phyloP scores from a whole-genome alignment of 352 stramenopile species.

The Globisporangium takayamanum region DNA sequence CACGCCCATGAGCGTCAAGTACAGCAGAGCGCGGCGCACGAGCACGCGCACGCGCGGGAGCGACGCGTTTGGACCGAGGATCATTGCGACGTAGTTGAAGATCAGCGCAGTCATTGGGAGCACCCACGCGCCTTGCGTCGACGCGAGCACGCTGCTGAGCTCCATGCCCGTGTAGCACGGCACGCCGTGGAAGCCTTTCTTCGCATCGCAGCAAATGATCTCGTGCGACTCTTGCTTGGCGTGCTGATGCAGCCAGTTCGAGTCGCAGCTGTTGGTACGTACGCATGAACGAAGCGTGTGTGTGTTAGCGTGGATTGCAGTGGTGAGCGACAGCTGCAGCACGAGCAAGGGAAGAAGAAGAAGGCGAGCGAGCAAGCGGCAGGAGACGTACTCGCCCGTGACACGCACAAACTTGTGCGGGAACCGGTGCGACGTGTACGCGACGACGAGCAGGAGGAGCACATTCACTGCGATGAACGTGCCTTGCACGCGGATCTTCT shows the following conservation, averaged over 20 bases:
- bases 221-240: constrained; percentile 19
- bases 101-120: constrained; percentile 50
- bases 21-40: constrained; percentile 49
- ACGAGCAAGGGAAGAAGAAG: neutral
- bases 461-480: constrained; percentile 41
- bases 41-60: constrained; percentile 46
- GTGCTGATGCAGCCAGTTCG: constrained; percentile 56
- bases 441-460: constrained; percentile 48
- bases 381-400: constrained; percentile 47
- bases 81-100: constrained; percentile 67
- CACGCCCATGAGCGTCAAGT: constrained; percentile 52
- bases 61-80: constrained; percentile 42
- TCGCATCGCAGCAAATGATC: constrained; percentile 48
- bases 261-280: constrained; percentile 38
- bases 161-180: constrained; percentile 72
- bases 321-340: neutral
- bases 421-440: constrained; percentile 46
- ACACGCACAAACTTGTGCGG: constrained; percentile 69
- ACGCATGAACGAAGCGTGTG: constrained; percentile 1
- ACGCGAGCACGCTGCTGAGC: constrained; percentile 39
- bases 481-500: constrained; percentile 37
- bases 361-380: neutral
- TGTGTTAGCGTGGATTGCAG: neutral
- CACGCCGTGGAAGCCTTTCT: constrained; percentile 13
- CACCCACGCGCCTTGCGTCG: constrained; percentile 51